phyloP scores from a whole-genome alignment of 148 eudicot species.

The Salicornia ramosissima region DNA sequence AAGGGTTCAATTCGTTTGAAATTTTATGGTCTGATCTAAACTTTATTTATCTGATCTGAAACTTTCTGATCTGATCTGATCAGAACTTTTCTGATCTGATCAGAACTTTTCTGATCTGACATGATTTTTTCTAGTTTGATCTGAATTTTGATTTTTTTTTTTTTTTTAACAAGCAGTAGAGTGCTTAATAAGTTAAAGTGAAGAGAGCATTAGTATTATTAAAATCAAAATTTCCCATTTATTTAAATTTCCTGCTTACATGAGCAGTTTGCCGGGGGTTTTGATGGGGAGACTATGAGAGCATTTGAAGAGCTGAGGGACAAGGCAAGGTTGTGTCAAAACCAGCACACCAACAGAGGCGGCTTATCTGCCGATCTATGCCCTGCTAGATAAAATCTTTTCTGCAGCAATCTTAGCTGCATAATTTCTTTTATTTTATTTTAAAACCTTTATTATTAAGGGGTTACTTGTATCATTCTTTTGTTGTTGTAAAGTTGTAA shows the following conservation, averaged over 20 bases:
- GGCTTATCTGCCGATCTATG: conserved; percentile 46
- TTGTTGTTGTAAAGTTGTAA: conserved; percentile 40
- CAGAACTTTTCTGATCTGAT: too few species aligned
- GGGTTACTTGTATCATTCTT: conserved; percentile 17
- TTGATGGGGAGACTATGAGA: conserved; percentile 92
- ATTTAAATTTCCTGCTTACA: background rate
- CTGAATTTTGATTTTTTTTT: too few species aligned
- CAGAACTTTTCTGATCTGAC: too few species aligned
- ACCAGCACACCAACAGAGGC: conserved; percentile 60
- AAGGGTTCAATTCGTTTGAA: too few species aligned
- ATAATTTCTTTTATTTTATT: conserved; percentile 33
- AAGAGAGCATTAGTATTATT: too few species aligned
- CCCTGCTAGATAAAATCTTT: conserved; percentile 38
- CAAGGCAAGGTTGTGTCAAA: conserved; percentile 60
- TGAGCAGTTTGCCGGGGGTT: conserved; percentile 92
- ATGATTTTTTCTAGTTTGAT: too few species aligned
- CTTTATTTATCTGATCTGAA: too few species aligned
- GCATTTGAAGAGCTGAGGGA: conserved; percentile 95
- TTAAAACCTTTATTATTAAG: too few species aligned
- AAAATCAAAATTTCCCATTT: background rate
- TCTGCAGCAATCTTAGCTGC: conserved; percentile 85
- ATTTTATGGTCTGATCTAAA: too few species aligned
- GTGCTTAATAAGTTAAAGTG: too few species aligned
- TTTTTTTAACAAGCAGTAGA: too few species aligned
- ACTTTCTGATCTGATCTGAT: too few species aligned